These are phyloP conservation scores for Penicillium sp. DNA, from an alignment of 2,329 filamentous ascomycete genomes.

Conservation along the genomic window DNA sequence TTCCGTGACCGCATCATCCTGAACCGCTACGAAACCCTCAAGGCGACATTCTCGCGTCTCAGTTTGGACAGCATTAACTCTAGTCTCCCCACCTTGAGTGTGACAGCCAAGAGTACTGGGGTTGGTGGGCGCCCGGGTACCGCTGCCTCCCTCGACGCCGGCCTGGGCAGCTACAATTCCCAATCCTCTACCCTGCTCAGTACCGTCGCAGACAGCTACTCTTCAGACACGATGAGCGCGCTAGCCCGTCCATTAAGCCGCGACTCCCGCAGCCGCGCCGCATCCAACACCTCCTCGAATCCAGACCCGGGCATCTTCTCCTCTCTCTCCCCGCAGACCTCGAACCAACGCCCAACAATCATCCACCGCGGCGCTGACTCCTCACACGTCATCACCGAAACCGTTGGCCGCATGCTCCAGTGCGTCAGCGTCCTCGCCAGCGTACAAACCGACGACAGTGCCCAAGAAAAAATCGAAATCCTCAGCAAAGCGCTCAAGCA, in stretches of 20 bases:
- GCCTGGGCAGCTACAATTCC: conserved; percentile 76
- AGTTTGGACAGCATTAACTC: conserved; percentile 75
- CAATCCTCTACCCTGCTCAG: conserved; percentile 79
- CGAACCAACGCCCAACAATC: conserved; percentile 33
- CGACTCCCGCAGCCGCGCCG: conserved; percentile 68
- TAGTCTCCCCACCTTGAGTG: conserved; percentile 46
- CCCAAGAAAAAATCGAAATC: conserved; percentile 77
- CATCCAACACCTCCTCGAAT: conserved; percentile 74
- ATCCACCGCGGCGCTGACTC: conserved; percentile 42
- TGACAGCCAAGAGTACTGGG: conserved; percentile 45
- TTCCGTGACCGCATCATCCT: conserved; percentile 90
- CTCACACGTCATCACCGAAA: conserved; percentile 82
- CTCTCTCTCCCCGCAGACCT: conserved; percentile 39
- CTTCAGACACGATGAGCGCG: conserved; percentile 53
- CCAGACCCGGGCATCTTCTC: conserved; percentile 47
- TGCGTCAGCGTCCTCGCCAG: conserved; percentile 89
- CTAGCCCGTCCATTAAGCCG: conserved; percentile 23
- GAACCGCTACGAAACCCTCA: conserved; percentile 83
- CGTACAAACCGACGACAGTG: conserved; percentile 70
- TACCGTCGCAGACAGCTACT: conserved; percentile 54
- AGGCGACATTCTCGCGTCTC: conserved; percentile 85
- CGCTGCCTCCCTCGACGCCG: conserved; percentile 72
- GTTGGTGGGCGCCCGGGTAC: conserved; percentile 66
- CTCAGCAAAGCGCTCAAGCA: conserved; percentile 87
- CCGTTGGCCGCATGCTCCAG: conserved; percentile 92